Base-by-base conservation (phyloP, 2,329 filamentous ascomycete species). In the Pseudogymnoascus sp. region DNA sequence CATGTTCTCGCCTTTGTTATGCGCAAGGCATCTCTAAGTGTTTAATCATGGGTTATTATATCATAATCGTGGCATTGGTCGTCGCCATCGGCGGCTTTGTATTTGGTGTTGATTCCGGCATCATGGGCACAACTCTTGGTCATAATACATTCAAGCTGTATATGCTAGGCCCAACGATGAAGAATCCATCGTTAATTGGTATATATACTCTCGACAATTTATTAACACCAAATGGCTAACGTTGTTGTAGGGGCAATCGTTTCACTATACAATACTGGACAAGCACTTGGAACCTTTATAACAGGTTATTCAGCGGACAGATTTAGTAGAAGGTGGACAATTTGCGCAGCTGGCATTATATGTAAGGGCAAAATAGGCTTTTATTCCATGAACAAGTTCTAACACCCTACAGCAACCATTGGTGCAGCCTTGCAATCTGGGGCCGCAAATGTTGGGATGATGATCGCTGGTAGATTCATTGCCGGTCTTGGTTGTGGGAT, bases 301-400 rank as follows among this genome's bases (percentile, higher is more conserved):
- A 67, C 70, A 5, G 75, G 75, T 0, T 74, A 70, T 38, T 66
- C 70, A 4, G 72, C 72, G 2, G 75, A 76, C 45, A 70, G 43
- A 14, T 71, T 75, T 58, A 73, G 73, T 66, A 70, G 75, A 31
- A 69, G 71, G 58, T 75, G 71, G 67, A 76, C 73, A 5, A 70
- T 75, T 28, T 68, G 69, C 25, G 65, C 69, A 7, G 72, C 71
- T 40, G 69, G 69, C 2, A 61, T 72, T 0, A 64, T 71, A 59
- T 70, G 66, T 45, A 66, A n/a, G 63, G 49, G 23, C 60, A 63
- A 8, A 35, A 63, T 28, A 40, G 58, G 23, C 62, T 41, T 41
- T 21, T 41, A 28, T 58, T 61, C 16, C n/a, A 62, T 11, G 55
- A 61, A 21, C 11, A 55, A 14, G 21, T 41, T 16, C 60, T 61